Conservation (phyloP, 2,329 filamentous ascomycete genomes). For the Blastomyces silverae region DNA sequence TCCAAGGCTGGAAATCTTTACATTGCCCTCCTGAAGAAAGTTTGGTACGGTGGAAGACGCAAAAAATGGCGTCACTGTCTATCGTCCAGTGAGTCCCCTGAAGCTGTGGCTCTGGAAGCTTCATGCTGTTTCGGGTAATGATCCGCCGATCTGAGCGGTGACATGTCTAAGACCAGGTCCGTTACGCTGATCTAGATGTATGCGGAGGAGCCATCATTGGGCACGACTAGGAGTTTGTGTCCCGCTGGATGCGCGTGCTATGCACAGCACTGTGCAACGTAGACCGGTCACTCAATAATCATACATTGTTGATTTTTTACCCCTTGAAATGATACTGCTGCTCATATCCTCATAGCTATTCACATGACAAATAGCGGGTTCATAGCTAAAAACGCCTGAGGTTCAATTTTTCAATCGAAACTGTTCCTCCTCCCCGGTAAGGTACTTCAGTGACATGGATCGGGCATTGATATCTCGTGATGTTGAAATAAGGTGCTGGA, state of each 20-base stretch:
- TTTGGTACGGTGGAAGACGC: neutral
- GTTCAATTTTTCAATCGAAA: neutral
- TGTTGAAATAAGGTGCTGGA: slow-evolving; percentile 6
- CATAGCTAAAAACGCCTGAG: neutral
- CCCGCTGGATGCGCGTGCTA: neutral
- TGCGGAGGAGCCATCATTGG: neutral
- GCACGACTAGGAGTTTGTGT: no score
- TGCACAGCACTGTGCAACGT: no score
- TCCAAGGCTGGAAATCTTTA: neutral
- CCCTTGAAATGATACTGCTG: neutral
- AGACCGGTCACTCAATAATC: neutral
- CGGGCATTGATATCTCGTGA: neutral
- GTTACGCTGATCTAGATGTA: no score
- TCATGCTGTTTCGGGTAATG: neutral
- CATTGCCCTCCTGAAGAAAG: neutral
- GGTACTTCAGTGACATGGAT: neutral
- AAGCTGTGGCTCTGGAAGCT: neutral
- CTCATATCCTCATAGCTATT: neutral
- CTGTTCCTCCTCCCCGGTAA: neutral
- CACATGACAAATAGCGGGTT: neutral
- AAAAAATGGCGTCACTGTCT: neutral
- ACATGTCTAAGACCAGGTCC: neutral
- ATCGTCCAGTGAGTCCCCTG: neutral
- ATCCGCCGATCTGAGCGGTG: neutral
- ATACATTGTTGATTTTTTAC: neutral